These are phyloP conservation scores for Theobroma cacao DNA, from an alignment of 345 rosid genomes.

Conservation along the genomic window DNA sequence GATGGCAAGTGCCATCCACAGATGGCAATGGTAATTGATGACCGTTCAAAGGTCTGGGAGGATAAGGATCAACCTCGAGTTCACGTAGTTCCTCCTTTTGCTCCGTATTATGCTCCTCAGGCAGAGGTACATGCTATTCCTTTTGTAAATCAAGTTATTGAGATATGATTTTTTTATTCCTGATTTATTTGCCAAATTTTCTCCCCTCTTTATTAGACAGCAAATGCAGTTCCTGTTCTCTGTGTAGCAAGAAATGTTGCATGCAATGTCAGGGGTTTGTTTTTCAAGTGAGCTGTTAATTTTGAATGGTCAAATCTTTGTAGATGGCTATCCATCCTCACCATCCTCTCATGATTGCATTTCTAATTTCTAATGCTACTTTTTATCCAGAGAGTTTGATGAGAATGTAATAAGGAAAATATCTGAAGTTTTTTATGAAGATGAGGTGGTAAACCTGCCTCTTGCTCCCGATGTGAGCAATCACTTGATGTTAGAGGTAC, in stretches of 20 bases:
- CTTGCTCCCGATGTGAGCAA: slow-evolving; percentile 90
- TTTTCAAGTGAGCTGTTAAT: slow-evolving; percentile 73
- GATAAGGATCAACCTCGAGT: slow-evolving; percentile 97
- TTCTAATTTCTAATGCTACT: slow-evolving; percentile 16
- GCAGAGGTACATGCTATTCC: slow-evolving; percentile 66
- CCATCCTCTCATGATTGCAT: not conserved
- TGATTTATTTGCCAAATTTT: slow-evolving; percentile 16
- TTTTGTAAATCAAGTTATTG: slow-evolving; percentile 10
- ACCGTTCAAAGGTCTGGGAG: slow-evolving; percentile 96
- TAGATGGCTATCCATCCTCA: not conserved
- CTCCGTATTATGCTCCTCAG: slow-evolving; percentile 97
- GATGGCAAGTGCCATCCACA: slow-evolving; percentile 92
- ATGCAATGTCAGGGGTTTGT: slow-evolving; percentile 94
- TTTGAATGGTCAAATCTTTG: slow-evolving; percentile 9
- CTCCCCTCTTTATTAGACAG: slow-evolving; percentile 47
- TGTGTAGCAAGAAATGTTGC: slow-evolving; percentile 99
- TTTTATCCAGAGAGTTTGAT: slow-evolving; percentile 85
- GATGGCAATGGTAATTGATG: slow-evolving; percentile 99
- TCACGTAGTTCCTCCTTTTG: slow-evolving; percentile 90
- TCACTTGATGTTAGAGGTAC: slow-evolving; percentile 91
- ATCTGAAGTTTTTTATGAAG: slow-evolving; percentile 82
- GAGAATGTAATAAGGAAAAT: slow-evolving; percentile 73
- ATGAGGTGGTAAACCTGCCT: slow-evolving; percentile 73
- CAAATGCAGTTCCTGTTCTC: slow-evolving; percentile 78
- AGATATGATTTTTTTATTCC: slow-evolving; percentile 10